Percentiles rank a stretch among this genome's conserved stretches.
Conservation (phyloP, 805 yeast genomes). For the Tetrapisispora taiwanensis region DNA sequence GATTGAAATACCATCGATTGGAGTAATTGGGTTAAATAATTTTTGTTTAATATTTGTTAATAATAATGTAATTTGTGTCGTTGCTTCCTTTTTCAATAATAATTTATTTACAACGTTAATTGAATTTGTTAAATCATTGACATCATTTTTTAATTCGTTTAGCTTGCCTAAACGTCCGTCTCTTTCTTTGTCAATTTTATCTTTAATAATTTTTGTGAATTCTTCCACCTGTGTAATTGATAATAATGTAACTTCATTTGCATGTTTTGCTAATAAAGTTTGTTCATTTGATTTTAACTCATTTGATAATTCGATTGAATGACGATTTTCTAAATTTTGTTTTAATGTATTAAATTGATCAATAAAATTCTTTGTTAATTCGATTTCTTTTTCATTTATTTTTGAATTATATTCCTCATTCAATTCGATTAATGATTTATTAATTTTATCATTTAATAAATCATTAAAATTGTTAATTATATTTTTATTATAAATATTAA, state of each 20-base stretch:
- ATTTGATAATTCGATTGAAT: constrained; percentile 42
- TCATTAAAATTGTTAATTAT: constrained; percentile 10
- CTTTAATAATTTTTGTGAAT: constrained; percentile 47
- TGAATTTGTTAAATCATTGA: constrained; percentile 36
- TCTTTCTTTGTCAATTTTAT: constrained; percentile 63
- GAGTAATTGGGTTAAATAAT: constrained; percentile 12
- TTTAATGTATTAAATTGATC: constrained; percentile 55
- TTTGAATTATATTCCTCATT: constrained; percentile 17
- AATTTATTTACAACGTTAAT: constrained; percentile 35
- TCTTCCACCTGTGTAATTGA: constrained; percentile 60
- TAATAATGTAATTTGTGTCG: constrained; percentile 20
- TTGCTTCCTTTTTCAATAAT: constrained; percentile 30
- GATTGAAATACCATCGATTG: constrained; percentile 21
- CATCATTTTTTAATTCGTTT: constrained; percentile 44
- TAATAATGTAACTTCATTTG: constrained; percentile 58
- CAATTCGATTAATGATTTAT: constrained; percentile 12
- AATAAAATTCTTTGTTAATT: constrained; percentile 48
- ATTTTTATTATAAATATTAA: constrained; percentile 10
- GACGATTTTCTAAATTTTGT: constrained; percentile 47
- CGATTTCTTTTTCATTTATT: constrained; percentile 37
- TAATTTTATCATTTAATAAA: constrained; percentile 10
- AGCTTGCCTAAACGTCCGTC: constrained; percentile 66
- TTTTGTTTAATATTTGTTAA: constrained; percentile 16
- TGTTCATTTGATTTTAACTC: constrained; percentile 63
- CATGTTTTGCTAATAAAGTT: constrained; percentile 58